Percentiles rank a stretch among this genome's conserved stretches.
Conservation (phyloP, 768 basidiomycete genomes). For the Hypholoma fasciculare region DNA sequence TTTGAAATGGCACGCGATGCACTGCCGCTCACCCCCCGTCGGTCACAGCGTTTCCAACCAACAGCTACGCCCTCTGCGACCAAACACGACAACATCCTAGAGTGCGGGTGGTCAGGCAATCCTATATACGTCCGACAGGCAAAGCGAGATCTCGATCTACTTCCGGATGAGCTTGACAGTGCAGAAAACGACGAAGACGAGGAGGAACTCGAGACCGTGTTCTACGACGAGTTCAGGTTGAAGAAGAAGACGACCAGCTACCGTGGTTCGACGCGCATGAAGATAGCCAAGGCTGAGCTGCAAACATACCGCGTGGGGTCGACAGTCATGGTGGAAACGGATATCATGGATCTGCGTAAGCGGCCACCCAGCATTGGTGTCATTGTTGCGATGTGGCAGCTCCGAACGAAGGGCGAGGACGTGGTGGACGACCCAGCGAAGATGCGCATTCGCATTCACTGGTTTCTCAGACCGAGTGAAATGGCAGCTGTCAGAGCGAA, state of each 20-base stretch:
- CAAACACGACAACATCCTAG: constrained; percentile 20
- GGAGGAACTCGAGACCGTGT: constrained; percentile 29
- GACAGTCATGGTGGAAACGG: constrained; percentile 59
- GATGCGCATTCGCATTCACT: constrained; percentile 67
- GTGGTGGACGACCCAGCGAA: constrained; percentile 31
- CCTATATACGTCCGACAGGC: constrained; percentile 16
- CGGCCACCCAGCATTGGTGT: constrained; percentile 65
- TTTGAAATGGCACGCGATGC: not conserved
- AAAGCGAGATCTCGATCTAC: constrained; percentile 18
- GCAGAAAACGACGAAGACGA: constrained; percentile 14
- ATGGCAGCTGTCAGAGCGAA: constrained; percentile 60
- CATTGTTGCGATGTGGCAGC: constrained; percentile 71
- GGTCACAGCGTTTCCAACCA: constrained; percentile 25
- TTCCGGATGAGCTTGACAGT: constrained; percentile 23
- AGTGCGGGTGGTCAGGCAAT: constrained; percentile 19
- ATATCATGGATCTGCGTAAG: constrained; percentile 38
- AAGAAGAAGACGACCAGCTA: constrained; percentile 25
- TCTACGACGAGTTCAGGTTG: constrained; percentile 35
- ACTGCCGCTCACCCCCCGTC: constrained; percentile 22
- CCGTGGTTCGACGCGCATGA: constrained; percentile 20
- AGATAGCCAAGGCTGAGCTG: constrained; percentile 19
- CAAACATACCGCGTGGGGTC: constrained; percentile 59
- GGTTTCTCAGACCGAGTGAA: constrained; percentile 72
- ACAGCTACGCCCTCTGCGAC: constrained; percentile 20
- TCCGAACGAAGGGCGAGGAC: constrained; percentile 28